Percentiles rank a stretch among this genome's conserved stretches.
These are phyloP conservation scores for Colletotrichum neosansevieriae DNA, from an alignment of 2,329 filamentous ascomycete species.

Conservation along the genomic window DNA sequence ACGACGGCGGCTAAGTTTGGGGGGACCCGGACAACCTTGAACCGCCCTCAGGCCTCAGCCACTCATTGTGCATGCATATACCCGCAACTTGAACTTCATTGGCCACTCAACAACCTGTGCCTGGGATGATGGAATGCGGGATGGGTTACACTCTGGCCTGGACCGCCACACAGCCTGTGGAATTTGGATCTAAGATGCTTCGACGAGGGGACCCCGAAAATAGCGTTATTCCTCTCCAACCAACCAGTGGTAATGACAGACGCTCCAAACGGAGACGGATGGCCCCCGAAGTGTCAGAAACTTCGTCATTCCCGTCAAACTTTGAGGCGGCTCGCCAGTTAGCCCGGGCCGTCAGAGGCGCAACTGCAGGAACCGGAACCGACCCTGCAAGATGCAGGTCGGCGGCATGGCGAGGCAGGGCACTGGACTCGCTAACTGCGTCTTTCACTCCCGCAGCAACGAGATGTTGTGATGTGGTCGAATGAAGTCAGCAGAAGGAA, in stretches of 20 bases:
- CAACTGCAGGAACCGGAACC: slow-evolving; percentile 40
- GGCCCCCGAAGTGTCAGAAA: slow-evolving; percentile 27
- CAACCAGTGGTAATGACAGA: slow-evolving; percentile 33
- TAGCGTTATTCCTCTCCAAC: slow-evolving; percentile 29
- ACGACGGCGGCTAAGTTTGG: slow-evolving; percentile 34
- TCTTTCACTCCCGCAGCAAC: slow-evolving; percentile 24
- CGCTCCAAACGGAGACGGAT: slow-evolving; percentile 32
- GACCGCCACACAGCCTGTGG: slow-evolving; percentile 31
- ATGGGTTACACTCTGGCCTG: slow-evolving; percentile 33
- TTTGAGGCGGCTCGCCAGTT: slow-evolving; percentile 36
- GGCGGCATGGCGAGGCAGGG: slow-evolving; percentile 39
- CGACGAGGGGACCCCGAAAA: slow-evolving; percentile 32
- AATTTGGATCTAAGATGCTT: slow-evolving; percentile 33
- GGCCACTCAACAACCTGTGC: slow-evolving; percentile 16
- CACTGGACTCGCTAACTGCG: slow-evolving; percentile 27
- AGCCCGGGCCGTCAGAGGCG: slow-evolving; percentile 28
- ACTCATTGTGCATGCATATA: slow-evolving; percentile 31
- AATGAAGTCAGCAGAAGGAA: slow-evolving; percentile 28
- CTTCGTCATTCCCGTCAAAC: slow-evolving; percentile 26
- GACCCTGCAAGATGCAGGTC: slow-evolving; percentile 30
- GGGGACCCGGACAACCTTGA: slow-evolving; percentile 19
- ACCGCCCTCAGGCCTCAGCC: slow-evolving; percentile 34
- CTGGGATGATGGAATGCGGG: slow-evolving; percentile 27
- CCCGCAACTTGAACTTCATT: slow-evolving; percentile 21
- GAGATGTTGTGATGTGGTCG: slow-evolving; percentile 19